Percentiles rank a stretch among this genome's conserved stretches.
Conservation (phyloP, 2,329 filamentous ascomycete genomes). For the Fusarium protoensiforme region DNA sequence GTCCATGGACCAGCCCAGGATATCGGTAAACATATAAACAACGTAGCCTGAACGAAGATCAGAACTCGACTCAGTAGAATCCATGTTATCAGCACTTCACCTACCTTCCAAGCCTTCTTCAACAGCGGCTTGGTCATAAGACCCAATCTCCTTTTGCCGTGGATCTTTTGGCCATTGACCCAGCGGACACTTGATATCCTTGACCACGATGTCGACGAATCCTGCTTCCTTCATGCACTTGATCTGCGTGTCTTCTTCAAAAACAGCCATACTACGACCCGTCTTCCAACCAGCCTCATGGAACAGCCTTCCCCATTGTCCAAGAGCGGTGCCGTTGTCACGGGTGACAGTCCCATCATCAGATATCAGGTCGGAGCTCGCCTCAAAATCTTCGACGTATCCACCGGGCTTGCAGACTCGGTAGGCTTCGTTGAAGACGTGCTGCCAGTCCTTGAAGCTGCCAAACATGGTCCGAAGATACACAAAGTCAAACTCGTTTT, state of each 20-base stretch:
- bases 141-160: slow-evolving; percentile 9
- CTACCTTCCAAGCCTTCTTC: slow-evolving; percentile 15
- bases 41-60: background rate
- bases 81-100: too few relatives aligned
- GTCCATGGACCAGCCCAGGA: slow-evolving; percentile 10
- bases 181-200: slow-evolving; percentile 12
- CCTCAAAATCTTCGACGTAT: slow-evolving; percentile 14
- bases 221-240: slow-evolving; percentile 17
- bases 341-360: slow-evolving; percentile 13
- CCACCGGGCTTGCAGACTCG: slow-evolving; percentile 17
- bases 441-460: slow-evolving; percentile 11
- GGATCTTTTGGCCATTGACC: slow-evolving; percentile 17
- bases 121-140: slow-evolving; percentile 12
- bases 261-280: slow-evolving; percentile 9
- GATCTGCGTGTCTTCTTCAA: slow-evolving; percentile 8
- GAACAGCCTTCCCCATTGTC: slow-evolving; percentile 13
- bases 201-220: slow-evolving; percentile 11
- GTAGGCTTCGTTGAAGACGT: slow-evolving; percentile 10
- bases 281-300: slow-evolving; percentile 11
- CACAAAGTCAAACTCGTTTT: slow-evolving; percentile 15
- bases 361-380: slow-evolving; percentile 10
- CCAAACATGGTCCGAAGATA: slow-evolving; percentile 13
- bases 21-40: slow-evolving; percentile 12
- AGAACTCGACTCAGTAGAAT: background rate
- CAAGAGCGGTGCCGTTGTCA: slow-evolving; percentile 9